phyloP scores from a whole-genome alignment of 495 filamentous ascomycete species.

The Penicillium maclennaniae region DNA sequence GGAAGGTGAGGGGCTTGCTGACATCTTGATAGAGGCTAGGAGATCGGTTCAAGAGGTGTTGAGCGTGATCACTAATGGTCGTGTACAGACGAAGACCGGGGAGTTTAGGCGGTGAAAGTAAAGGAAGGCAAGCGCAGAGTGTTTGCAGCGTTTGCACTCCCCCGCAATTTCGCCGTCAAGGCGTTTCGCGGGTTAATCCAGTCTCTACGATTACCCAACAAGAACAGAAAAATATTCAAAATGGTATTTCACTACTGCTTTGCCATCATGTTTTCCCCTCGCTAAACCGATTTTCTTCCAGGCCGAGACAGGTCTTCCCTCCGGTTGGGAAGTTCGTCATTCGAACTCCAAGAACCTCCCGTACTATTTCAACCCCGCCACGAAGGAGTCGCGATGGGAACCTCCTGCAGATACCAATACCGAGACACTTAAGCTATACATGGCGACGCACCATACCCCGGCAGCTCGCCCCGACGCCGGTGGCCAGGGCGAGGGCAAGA shows the following conservation, averaged over 20 bases:
- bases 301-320: slow-evolving; percentile 76
- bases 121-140: neutral
- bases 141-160: slow-evolving; percentile 19
- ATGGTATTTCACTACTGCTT: slow-evolving; percentile 6
- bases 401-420: slow-evolving; percentile 81
- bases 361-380: slow-evolving; percentile 89
- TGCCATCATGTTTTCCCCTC: neutral
- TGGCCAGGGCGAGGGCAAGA: slow-evolving; percentile 69
- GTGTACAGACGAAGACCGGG: neutral
- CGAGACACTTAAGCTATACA: slow-evolving; percentile 87
- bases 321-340: slow-evolving; percentile 89
- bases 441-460: slow-evolving; percentile 74
- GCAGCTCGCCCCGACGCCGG: slow-evolving; percentile 46
- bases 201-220: neutral
- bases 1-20: slow-evolving; percentile 61
- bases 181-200: neutral
- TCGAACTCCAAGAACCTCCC: slow-evolving; percentile 96
- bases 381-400: slow-evolving; percentile 89
- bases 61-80: neutral
- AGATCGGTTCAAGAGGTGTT: neutral
- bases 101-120: neutral
- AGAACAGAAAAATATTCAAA: neutral
- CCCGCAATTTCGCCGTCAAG: slow-evolving; percentile 17
- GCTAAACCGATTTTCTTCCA: slow-evolving; percentile 16
- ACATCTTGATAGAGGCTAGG: slow-evolving; percentile 28